Conservation (phyloP, 164 flowering plant species). For the Paratinospora sagittata region DNA sequence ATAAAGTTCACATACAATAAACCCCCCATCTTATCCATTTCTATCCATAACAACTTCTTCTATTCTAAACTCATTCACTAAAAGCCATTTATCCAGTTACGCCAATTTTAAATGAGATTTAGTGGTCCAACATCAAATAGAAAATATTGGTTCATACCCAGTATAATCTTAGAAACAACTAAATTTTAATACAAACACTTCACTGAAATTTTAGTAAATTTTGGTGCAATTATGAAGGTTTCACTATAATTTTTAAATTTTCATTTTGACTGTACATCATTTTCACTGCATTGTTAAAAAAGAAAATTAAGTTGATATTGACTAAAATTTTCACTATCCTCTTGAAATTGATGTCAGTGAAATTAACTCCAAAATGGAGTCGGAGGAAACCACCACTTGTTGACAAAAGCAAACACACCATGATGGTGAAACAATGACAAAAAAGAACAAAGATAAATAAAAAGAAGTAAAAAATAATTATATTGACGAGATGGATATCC, state of each 20-base stretch:
- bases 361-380: background rate
- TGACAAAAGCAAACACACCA: background rate
- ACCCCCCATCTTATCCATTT: too few species aligned
- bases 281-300: background rate
- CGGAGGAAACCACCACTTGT: too few species aligned
- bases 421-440: background rate
- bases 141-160: background rate
- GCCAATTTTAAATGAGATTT: background rate
- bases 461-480: background rate
- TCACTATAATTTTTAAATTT: background rate
- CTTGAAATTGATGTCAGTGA: background rate
- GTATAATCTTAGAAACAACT: background rate
- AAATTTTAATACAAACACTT: background rate
- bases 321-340: background rate
- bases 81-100: too few species aligned
- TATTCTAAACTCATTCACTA: too few species aligned
- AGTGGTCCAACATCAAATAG: background rate
- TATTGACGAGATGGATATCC: background rate
- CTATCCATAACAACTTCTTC: too few species aligned
- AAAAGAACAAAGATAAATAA: background rate
- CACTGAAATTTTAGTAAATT: background rate
- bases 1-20: too few species aligned
- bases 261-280: background rate
- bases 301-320: background rate
- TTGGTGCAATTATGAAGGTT: background rate